phyloP scores from a whole-genome alignment of 345 rosid genomes.

The Aquilaria yunnanensis region DNA sequence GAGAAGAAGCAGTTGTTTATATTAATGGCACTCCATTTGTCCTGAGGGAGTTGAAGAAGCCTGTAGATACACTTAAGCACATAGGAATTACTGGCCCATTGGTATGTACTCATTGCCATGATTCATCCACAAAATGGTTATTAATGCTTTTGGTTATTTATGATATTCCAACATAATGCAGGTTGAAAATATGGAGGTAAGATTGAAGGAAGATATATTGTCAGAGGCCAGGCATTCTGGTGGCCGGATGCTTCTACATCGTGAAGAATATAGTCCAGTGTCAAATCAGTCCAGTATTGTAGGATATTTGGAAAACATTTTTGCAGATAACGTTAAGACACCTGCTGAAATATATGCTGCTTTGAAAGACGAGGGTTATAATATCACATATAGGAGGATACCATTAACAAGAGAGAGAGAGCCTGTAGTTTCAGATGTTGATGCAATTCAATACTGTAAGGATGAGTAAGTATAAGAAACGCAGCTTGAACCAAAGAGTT shows the following conservation, averaged over 20 bases:
- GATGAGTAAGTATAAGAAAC: constrained; percentile 57
- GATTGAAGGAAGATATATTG: constrained; percentile 85
- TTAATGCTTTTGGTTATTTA: constrained; percentile 8
- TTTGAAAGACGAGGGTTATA: constrained; percentile 62
- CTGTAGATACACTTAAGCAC: constrained; percentile 89
- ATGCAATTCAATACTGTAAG: constrained; percentile 65
- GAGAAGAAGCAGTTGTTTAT: constrained; percentile 97
- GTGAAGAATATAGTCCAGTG: constrained; percentile 77
- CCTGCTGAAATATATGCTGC: constrained; percentile 89
- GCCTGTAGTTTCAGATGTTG: constrained; percentile 82
- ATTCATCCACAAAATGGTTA: constrained; percentile 1
- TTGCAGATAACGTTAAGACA: constrained; percentile 74
- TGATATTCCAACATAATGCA: constrained; percentile 24
- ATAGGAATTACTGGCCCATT: constrained; percentile 83
- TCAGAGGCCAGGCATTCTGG: constrained; percentile 65
- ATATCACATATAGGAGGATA: constrained; percentile 66
- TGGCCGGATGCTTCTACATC: constrained; percentile 87
- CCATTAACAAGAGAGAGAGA: constrained; percentile 96
- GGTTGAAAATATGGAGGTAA: constrained; percentile 88
- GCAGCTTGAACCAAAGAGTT: too few species aligned
- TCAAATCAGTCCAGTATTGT: constrained; percentile 69
- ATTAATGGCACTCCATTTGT: constrained; percentile 90
- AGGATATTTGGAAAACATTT: constrained; percentile 95
- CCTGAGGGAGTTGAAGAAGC: constrained; percentile 84
- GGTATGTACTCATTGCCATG: constrained; percentile 37